phyloP scores from a whole-genome alignment of 768 basidiomycete genomes.

The Mycena kentingensis region DNA sequence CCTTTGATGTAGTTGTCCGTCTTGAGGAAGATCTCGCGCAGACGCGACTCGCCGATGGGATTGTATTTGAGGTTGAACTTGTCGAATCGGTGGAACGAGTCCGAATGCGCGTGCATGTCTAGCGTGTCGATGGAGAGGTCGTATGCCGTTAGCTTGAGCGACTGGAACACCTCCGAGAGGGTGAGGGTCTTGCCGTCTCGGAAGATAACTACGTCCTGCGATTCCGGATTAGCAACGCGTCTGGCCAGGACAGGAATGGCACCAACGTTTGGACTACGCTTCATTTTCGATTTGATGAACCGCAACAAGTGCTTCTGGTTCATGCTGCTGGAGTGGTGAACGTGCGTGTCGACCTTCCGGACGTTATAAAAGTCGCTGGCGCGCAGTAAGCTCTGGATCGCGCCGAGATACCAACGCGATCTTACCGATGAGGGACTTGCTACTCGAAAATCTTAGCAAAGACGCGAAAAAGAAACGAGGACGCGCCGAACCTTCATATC shows the following conservation, averaged over 20 bases:
- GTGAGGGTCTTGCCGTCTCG: constrained; percentile 90
- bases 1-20: constrained; percentile 95
- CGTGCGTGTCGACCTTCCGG: constrained; percentile 98
- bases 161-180: constrained; percentile 92
- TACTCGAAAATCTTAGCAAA: constrained; percentile 29
- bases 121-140: constrained; percentile 98
- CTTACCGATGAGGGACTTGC: constrained; percentile 82
- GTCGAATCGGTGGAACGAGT: constrained; percentile 98
- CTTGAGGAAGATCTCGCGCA: constrained; percentile 97
- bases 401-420: not conserved
- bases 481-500: constrained; percentile 86
- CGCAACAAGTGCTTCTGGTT: constrained; percentile 98
- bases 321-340: constrained; percentile 98
- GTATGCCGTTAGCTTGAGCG: constrained; percentile 91
- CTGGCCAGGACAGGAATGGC: not conserved
- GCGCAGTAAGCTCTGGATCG: not conserved
- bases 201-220: constrained; percentile 91
- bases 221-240: not conserved
- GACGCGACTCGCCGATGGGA: constrained; percentile 90
- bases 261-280: constrained; percentile 74
- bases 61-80: constrained; percentile 98
- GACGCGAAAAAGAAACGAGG: not conserved
- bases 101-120: constrained; percentile 99
- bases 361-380: constrained; percentile 97
- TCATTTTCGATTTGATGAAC: constrained; percentile 99